These are phyloP conservation scores for Suhomyces bokatorum DNA, from an alignment of 1,139 yeast species.

Conservation along the genomic window DNA sequence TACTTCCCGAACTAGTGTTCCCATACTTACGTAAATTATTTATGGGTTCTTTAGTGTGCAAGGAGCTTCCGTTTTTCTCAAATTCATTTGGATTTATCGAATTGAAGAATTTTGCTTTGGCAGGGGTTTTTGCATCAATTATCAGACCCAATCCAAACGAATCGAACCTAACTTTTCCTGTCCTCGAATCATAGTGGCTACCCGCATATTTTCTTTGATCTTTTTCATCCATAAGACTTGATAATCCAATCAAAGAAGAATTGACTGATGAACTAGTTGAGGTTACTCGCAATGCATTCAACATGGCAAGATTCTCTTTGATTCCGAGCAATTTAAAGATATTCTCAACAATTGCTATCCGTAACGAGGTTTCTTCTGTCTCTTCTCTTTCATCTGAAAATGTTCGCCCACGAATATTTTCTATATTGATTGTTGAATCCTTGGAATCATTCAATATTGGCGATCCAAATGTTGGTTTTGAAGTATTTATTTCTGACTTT, in stretches of 20 bases:
- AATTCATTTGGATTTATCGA: constrained; percentile 29
- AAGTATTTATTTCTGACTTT: neutral
- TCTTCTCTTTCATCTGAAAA: constrained; percentile 67
- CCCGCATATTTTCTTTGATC: constrained; percentile 4
- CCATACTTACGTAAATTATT: neutral
- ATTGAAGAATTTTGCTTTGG: constrained; percentile 28
- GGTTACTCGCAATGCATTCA: constrained; percentile 9
- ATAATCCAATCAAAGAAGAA: constrained; percentile 33
- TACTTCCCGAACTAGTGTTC: neutral
- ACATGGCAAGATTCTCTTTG: constrained; percentile 31
- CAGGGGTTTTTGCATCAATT: constrained; percentile 11
- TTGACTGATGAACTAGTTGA: constrained; percentile 26
- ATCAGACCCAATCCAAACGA: constrained; percentile 20
- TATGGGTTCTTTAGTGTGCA: neutral
- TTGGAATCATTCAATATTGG: constrained; percentile 1
- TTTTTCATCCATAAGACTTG: constrained; percentile 25
- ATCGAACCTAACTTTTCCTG: constrained; percentile 22
- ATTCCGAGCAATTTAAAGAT: constrained; percentile 75
- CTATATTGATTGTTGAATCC: constrained; percentile 5
- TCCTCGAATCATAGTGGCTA: constrained; percentile 22
- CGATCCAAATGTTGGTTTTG: neutral
- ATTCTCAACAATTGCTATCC: constrained; percentile 72
- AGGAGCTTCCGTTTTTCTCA: neutral
- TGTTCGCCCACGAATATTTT: constrained; percentile 36
- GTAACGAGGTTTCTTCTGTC: constrained; percentile 69